Evolutionary conservation across 1,139 yeast genomes (phyloP), one percentile per base, ranked within the genome.

Genomic region (Debaryomyces udenii): DNA sequence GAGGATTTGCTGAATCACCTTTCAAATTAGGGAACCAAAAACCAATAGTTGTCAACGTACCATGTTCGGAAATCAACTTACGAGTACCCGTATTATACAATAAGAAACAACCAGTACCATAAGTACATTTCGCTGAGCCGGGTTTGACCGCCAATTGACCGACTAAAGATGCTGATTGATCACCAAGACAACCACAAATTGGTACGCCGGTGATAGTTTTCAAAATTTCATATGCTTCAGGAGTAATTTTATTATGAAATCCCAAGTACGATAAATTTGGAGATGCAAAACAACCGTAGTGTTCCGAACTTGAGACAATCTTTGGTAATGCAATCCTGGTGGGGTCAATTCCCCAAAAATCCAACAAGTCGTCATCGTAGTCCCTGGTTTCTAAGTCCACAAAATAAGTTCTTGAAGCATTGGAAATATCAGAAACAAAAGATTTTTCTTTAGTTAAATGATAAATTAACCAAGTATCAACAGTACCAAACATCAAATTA

Each of bases 41-140:
- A 2, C 94, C 96, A 43, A 90, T 77, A 2, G 97, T 91, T 31
- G 97, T 89, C 53, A 91, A 75, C 9, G 95, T 82, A 37, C 97
- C 97, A 58, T 86, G 83, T 31, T 78, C 73, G 31, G 91, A 81
- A 37, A 83, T 78, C 61, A 83, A 69, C 49, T 81, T 80, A 35
- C 71, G 62, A 24, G 72, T 64, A 42, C 98, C 98, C 3, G 96
- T 88, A 66, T 91, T 91, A 74, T 86, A 89, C 50, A 91, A 74
- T 49, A 91, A 66, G 76, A 91, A 91, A 62, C 96, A 89, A 49
- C 98, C 98, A 2, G 98, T 91, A 51, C 98, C 98, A 59, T 90
- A 91, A n/a, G 98, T 91, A 73, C 96, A 88, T 66, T 91, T 91
- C 31, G 96, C 96, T 40, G 86, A 81, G 42, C 97, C 97, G 24